Percentiles rank a stretch among this genome's conserved stretches.
Conservation (phyloP, 441 rosid genomes). For the Populus trichocarpa region DNA sequence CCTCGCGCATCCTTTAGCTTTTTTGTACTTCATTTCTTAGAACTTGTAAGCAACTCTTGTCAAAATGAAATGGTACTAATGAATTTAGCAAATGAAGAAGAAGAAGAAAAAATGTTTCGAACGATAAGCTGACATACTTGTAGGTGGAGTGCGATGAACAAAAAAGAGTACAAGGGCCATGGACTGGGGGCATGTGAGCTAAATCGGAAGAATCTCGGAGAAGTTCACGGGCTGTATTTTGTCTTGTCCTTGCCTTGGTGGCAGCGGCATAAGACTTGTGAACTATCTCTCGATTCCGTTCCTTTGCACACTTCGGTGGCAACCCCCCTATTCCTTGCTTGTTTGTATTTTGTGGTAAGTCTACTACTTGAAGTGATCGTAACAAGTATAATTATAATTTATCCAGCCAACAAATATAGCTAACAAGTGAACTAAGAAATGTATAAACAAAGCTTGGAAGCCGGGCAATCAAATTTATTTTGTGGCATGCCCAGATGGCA, state of each 20-base stretch:
- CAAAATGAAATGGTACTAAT: background rate
- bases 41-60: background rate
- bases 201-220: constrained; percentile 19
- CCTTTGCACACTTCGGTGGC: constrained; percentile 18
- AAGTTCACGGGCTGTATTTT: constrained; percentile 1
- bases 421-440: background rate
- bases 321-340: background rate
- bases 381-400: background rate
- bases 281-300: constrained; percentile 17
- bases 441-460: background rate
- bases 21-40: background rate
- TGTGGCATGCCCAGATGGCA: constrained; percentile 18
- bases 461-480: constrained; percentile 7
- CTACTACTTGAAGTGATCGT: background rate
- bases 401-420: background rate
- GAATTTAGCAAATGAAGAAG: background rate
- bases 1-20: no score
- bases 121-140: background rate
- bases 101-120: background rate
- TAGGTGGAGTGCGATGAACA: constrained; percentile 23
- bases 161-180: constrained; percentile 2
- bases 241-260: constrained; percentile 13
- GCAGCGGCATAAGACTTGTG: constrained; percentile 21
- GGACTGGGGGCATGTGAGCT: background rate
- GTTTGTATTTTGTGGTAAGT: constrained; percentile 1